Base-by-base conservation (phyloP, 31 red algal species). In the Endocladia muricata region DNA sequence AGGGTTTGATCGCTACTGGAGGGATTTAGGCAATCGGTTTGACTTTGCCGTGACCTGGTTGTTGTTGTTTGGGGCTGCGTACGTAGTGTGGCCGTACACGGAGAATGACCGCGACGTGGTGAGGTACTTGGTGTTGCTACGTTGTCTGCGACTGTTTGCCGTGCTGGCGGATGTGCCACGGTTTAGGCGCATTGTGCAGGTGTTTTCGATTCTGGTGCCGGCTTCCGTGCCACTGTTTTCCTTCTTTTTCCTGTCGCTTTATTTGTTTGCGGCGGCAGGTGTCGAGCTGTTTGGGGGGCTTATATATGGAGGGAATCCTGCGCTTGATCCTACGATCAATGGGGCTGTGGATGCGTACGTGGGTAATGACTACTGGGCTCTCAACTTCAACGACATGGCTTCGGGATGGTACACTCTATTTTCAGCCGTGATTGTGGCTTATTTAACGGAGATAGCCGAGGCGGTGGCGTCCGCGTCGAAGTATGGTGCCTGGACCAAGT, bases 321-420 rank as follows among this genome's bases (percentile, higher is more conserved):
- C 80, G 5, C 68, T 93, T 37, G 71, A 93, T 70, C 81, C 80
- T 26, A 41, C 6, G 15, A 62, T 70, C 3, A 51, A 83, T 41
- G 38, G 21, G 22, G 49, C 81, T 22, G 90, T 93, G 11, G 75
- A 81, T 57, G 90, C 80, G 19, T 93, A 62, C 44, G 70, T 85
- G 4, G 28, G 31, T 23, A 87, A 85, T 44, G 59, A 93, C 32
- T 93, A 86, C 61, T 81, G 82, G 90, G 68, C 68, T 17, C 76
- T 93, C 29, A 93, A 93, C 44, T 93, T 93, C 61, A 93, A 93
- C 70, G 90, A 93, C 72, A 70, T 93, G 43, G 90, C 71, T 17
- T 67, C 90, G 22, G 90, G 81, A 17, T 93, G 90, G 82, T 81
- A 79, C 48, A 82, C 70, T 23, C 77, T 93, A 48, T 93, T 93